Base-by-base conservation (phyloP, 495 filamentous ascomycete species). In the Pyronema omphalodes region DNA sequence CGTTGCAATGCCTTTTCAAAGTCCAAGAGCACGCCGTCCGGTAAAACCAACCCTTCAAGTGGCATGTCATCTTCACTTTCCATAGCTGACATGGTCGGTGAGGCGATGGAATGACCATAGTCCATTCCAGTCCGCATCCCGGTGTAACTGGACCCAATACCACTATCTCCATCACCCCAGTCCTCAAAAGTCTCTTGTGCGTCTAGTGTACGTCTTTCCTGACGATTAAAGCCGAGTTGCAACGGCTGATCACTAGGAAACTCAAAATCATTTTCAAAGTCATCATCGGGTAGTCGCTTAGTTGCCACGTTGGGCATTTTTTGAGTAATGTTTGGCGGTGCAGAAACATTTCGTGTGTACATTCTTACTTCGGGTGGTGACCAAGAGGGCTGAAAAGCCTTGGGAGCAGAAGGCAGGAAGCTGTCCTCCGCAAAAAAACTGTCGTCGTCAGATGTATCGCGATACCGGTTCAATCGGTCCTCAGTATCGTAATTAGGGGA, bases 131-230 rank as follows among this genome's bases (percentile, higher is more conserved):
- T 33, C 18, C 48, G 3, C 9, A n/a, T 37, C 7, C 48, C 48
- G 9, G 73, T 76, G 64, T 88, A 79, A 15, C 87, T 91, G 44
- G 86, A 88, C 44, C 82, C 91, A 68, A 88, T 83, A 51, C 89
- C 75, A 44, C 88, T 89, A 29, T 87, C 88, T 33, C 86, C 87
- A 68, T 96, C 91, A 35, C 84, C 81, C 88, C 88, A 94, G 58
- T 87, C 84, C 63, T 95, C 85, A 55, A 93, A 77, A 47, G 61
- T 54, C 29, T 47, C 61, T 12, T 61, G 58, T n/a, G 64, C 51
- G 7, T 34, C 40, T 57, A 43, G 15, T 43, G 61, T 11, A 43
- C 45, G 36, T 52, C 44, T 34, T 56, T 60, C 47, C 59, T 55
- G 8, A 49, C 55, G 62, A 1, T 58, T 54, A 11, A 65, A 53